Evolutionary conservation across 495 filamentous ascomycete genomes (phyloP).

Genomic region (Cryomyces minteri): DNA sequence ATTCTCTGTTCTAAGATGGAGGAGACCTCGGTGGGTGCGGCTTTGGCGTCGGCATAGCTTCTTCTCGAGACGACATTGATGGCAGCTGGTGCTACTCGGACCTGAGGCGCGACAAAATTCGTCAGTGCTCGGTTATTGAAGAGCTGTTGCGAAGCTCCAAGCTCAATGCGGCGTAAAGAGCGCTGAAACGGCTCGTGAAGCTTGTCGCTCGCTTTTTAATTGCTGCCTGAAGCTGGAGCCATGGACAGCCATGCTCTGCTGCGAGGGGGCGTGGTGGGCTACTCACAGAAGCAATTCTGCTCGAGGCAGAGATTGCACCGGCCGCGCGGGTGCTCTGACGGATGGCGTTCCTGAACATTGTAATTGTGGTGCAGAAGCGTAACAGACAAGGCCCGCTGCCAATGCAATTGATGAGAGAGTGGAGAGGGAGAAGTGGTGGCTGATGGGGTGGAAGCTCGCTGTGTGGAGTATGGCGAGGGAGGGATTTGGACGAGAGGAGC

Average conservation of each 20-base stretch:
- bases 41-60: conserved; percentile 90
- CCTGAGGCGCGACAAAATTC: conserved; percentile 29
- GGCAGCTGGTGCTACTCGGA: conserved; percentile 67
- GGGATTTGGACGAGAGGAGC: background rate
- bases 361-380: conserved; percentile 36
- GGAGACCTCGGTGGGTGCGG: conserved; percentile 90
- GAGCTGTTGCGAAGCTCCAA: conserved; percentile 6
- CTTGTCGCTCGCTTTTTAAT: too few relatives aligned
- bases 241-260: too few relatives aligned
- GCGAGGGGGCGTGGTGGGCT: background rate
- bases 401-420: conserved; percentile 17
- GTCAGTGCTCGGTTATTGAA: conserved; percentile 14
- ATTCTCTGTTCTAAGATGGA: conserved; percentile 99
- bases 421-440: conserved; percentile 6
- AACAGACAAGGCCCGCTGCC: conserved; percentile 13
- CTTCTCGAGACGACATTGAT: conserved; percentile 55
- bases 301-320: conserved; percentile 75
- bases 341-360: conserved; percentile 96
- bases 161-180: conserved; percentile 13
- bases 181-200: too few relatives aligned
- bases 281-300: conserved; percentile 88
- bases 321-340: conserved; percentile 86
- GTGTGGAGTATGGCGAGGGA: background rate
- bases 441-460: background rate
- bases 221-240: too few relatives aligned